Conservation (phyloP, 2,329 filamentous ascomycete species). For the Botrytis hyacinthi region DNA sequence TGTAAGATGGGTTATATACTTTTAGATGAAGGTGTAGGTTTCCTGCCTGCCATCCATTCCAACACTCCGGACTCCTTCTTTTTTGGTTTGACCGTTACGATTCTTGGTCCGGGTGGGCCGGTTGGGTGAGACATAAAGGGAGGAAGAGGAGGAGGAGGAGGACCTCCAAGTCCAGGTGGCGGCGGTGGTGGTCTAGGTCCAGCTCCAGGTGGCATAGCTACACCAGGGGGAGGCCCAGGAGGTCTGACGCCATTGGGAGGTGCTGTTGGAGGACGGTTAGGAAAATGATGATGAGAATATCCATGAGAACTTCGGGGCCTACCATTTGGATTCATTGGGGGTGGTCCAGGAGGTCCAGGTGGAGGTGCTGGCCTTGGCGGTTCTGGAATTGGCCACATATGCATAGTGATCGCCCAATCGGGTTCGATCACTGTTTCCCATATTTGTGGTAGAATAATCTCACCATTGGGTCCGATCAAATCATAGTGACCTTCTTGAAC, state of each 20-base stretch:
- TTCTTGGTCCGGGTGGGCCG: background rate
- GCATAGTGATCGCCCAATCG: slow-evolving; percentile 70
- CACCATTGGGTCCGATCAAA: slow-evolving; percentile 72
- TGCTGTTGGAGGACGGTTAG: slow-evolving; percentile 19
- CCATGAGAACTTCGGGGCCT: slow-evolving; percentile 24
- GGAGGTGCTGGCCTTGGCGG: slow-evolving; percentile 29
- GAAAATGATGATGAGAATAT: slow-evolving; percentile 23
- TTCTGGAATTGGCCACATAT: slow-evolving; percentile 62
- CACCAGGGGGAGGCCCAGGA: slow-evolving; percentile 24
- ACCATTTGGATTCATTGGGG: slow-evolving; percentile 17
- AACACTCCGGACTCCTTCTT: slow-evolving; percentile 30
- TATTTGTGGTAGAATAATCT: slow-evolving; percentile 77
- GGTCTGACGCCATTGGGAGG: slow-evolving; percentile 24
- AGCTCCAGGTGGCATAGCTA: slow-evolving; percentile 7
- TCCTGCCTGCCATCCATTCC: slow-evolving; percentile 34
- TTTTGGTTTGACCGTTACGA: slow-evolving; percentile 20
- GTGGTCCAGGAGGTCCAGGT: slow-evolving; percentile 19
- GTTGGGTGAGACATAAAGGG: slow-evolving; percentile 16
- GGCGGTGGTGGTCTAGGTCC: slow-evolving; percentile 22
- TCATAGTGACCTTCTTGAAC: slow-evolving; percentile 80
- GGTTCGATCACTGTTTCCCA: slow-evolving; percentile 82
- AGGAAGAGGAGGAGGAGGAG: slow-evolving; percentile 17
- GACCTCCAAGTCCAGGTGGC: slow-evolving; percentile 16
- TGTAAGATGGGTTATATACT: slow-evolving; percentile 23
- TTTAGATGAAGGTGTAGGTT: slow-evolving; percentile 35